Base-by-base conservation (phyloP, 805 yeast genomes). In the Lipomyces spencermartinsiae region DNA sequence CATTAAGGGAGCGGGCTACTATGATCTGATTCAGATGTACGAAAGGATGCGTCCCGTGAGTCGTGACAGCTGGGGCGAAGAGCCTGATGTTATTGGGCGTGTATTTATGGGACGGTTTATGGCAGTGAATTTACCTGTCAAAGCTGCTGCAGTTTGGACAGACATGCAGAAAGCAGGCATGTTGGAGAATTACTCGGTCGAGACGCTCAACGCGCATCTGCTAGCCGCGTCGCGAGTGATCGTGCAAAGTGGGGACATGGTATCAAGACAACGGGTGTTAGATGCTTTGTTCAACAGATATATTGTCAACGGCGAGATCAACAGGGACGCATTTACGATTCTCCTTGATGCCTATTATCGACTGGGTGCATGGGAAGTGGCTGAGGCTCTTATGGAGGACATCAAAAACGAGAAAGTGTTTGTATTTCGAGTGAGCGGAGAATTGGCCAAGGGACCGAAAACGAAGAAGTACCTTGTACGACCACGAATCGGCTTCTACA, bases 281-380 rank as follows among this genome's bases (percentile, higher is more conserved):
- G 61, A 37, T 58, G 25, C 25, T 9, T 60, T 43, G 12, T 29
- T 22, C 39, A 39, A 19, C 59, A 58, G 12, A 19, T 34, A 37
- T 31, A 14, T 7, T 6, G 35, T 19, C 29, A 29, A 9, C 12
- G 53, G 37, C 39, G 54, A 62, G 51, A 60, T 58, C 31, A 49
- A 64, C 46, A 54, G 60, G 7, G 39, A 55, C 29, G 49, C 66
- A 34, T 63, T 58, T 53, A 49, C 63, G 64, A 63, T 66, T 31
- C 60, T 62, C 22, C 10, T 62, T 2, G 69, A 66, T 34, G 65
- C 63, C 1, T 66, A 53, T 49, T 66, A 58, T 43, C 65, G 69
- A 3, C 43, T 62, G 5, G 54, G 37, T n/a, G 49, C 19, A 33
- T n/a, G 53, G n/a, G 55, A 66, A 16, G 34, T 35, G 16, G 66